Evolutionary conservation across 345 rosid species (phyloP).

Genomic region (Syzygium grande): DNA sequence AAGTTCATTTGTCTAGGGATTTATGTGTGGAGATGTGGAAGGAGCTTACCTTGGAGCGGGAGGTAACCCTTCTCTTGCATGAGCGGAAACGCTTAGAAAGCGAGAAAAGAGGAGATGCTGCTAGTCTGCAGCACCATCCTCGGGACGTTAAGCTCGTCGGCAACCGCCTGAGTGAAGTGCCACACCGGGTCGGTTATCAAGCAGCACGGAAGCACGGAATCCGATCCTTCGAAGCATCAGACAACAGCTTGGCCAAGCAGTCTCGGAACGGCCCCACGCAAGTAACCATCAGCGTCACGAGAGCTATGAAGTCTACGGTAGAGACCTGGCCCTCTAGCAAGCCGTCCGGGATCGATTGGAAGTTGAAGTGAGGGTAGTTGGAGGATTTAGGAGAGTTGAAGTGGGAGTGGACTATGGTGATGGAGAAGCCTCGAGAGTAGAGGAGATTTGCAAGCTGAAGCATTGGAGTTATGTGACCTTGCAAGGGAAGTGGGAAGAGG

Average conservation of each 20-base stretch:
- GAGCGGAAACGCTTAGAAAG: conserved; percentile 15
- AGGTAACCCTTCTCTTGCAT: conserved; percentile 20
- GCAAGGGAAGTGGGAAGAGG: conserved; percentile 45
- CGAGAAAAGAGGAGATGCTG: conserved; percentile 20
- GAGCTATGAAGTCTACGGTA: conserved; percentile 5
- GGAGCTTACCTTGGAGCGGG: conserved; percentile 12
- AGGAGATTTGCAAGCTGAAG: conserved; percentile 48
- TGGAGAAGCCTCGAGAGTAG: conserved; percentile 44
- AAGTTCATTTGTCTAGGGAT: background rate
- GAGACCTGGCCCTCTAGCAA: conserved; percentile 2
- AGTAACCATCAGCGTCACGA: conserved; percentile 3
- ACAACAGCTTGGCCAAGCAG: conserved; percentile 25
- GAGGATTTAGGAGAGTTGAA: conserved; percentile 44
- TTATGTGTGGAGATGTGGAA: background rate
- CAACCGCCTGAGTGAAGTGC: conserved; percentile 23
- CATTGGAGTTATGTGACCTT: conserved; percentile 59
- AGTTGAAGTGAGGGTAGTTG: conserved; percentile 35
- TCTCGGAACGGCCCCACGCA: conserved; percentile 25
- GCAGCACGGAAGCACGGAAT: conserved; percentile 20
- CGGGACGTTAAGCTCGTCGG: conserved; percentile 26
- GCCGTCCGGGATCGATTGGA: conserved; percentile 20
- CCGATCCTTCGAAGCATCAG: conserved; percentile 7
- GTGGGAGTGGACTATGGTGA: conserved; percentile 35
- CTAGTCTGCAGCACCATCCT: conserved; percentile 36
- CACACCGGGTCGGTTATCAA: conserved; percentile 37